A percentile compares a stretch with the other conserved stretches of the same genome.
Conservation (phyloP, 2,329 filamentous ascomycete species). For the Diaporthe vexans region DNA sequence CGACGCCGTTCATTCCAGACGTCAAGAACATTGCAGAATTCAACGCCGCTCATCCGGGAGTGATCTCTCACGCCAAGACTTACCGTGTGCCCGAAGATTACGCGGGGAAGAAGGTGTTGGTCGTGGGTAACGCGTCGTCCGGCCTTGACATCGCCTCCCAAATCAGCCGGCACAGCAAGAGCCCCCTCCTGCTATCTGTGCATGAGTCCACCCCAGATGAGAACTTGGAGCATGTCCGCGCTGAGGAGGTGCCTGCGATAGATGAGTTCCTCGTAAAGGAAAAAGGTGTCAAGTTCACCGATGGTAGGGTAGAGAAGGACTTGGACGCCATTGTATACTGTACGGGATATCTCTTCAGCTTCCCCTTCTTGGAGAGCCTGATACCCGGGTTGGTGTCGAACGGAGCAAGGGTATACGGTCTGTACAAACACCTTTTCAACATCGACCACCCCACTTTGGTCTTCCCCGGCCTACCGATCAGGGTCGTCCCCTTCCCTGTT, state of each 20-base stretch:
- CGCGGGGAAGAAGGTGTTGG: constrained; percentile 78
- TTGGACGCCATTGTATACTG: constrained; percentile 88
- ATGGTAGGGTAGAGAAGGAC: constrained; percentile 73
- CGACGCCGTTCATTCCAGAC: constrained; percentile 75
- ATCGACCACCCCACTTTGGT: constrained; percentile 82
- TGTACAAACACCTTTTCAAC: constrained; percentile 86
- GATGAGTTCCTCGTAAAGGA: constrained; percentile 66
- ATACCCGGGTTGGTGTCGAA: constrained; percentile 71
- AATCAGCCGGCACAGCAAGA: constrained; percentile 72
- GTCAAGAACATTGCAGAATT: constrained; percentile 73
- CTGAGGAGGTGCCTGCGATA: constrained; percentile 70
- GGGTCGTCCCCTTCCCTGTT: constrained; percentile 89
- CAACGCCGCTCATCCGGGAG: constrained; percentile 68
- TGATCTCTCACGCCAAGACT: constrained; percentile 82
- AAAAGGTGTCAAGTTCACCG: constrained; percentile 73
- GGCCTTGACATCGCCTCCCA: constrained; percentile 87
- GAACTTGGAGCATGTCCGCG: constrained; percentile 59
- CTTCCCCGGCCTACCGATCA: constrained; percentile 82
- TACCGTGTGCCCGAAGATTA: constrained; percentile 79
- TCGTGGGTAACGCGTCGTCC: constrained; percentile 88
- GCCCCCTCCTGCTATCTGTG: constrained; percentile 76
- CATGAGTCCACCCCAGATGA: constrained; percentile 63
- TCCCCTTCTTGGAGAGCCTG: constrained; percentile 75
- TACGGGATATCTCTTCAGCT: constrained; percentile 90
- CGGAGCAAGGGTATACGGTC: constrained; percentile 77